Percentiles rank a stretch among this genome's conserved stretches.
Evolutionary conservation across 129 eudicot genomes (phyloP).

Genomic region (Saposhnikovia divaricata): DNA sequence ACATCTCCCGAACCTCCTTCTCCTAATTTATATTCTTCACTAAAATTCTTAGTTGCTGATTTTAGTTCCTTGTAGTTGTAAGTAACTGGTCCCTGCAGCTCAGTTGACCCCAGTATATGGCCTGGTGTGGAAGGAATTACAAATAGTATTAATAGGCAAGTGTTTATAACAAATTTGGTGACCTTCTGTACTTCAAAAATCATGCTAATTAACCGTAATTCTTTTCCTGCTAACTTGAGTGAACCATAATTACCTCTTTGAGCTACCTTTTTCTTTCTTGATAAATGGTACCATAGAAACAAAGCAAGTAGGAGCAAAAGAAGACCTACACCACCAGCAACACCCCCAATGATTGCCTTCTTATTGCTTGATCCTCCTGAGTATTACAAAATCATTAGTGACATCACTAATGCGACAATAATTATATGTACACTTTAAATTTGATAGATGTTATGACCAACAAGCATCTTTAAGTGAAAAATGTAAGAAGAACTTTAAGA

Average conservation of each 20-base stretch:
- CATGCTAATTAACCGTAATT: not conserved
- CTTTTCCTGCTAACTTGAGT: not conserved
- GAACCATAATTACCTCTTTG: slow-evolving; percentile 19
- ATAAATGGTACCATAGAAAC: slow-evolving; percentile 6
- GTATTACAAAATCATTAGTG: not conserved
- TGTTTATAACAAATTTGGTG: not conserved
- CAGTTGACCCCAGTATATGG: slow-evolving; percentile 36
- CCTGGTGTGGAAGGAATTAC: slow-evolving; percentile 5
- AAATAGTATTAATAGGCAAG: not conserved
- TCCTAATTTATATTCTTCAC: slow-evolving; percentile 34
- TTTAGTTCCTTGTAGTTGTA: slow-evolving; percentile 9
- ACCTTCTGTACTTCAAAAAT: not conserved
- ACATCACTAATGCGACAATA: not conserved
- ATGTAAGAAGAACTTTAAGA: not conserved
- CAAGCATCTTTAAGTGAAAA: not conserved
- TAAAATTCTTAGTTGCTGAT: slow-evolving; percentile 18
- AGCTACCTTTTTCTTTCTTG: slow-evolving; percentile 18
- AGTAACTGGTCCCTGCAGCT: slow-evolving; percentile 32
- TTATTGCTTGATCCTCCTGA: slow-evolving; percentile 32
- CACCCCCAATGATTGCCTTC: slow-evolving; percentile 12
- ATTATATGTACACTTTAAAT: not conserved
- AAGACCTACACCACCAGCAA: slow-evolving; percentile 33
- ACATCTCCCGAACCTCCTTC: slow-evolving; percentile 45
- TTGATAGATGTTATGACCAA: not conserved
- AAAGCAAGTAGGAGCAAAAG: slow-evolving; percentile 16